phyloP scores from a whole-genome alignment of 208 protist species.

The Trypanosoma scelopori region DNA sequence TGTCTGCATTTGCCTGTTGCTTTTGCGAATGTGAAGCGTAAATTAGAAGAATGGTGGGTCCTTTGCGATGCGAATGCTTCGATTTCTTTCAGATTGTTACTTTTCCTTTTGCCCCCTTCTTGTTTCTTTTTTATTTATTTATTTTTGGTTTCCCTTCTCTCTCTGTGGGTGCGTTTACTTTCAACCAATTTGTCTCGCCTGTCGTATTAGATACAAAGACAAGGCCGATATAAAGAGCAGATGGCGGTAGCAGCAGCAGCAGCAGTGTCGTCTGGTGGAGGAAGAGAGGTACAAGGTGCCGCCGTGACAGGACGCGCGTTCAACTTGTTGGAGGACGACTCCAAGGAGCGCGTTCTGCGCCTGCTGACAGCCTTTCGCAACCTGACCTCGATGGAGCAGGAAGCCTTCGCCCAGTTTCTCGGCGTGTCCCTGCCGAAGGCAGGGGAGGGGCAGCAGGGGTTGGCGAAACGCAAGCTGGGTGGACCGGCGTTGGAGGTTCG shows the following conservation, averaged over 20 bases:
- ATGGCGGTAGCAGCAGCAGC: neutral
- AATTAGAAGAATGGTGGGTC: too few relatives aligned
- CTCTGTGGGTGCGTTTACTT: too few relatives aligned
- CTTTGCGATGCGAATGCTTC: too few relatives aligned
- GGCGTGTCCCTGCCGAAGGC: slow-evolving; percentile 26
- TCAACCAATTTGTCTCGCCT: slow-evolving; percentile 14
- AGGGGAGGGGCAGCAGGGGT: neutral
- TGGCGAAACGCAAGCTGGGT: slow-evolving; percentile 13
- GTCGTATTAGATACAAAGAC: slow-evolving; percentile 3
- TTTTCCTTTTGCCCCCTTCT: neutral
- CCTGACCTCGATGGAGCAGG: slow-evolving; percentile 52
- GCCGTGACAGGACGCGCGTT: slow-evolving; percentile 34
- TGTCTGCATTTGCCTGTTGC: too few relatives aligned
- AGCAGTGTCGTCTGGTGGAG: neutral
- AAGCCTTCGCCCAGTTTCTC: slow-evolving; percentile 54
- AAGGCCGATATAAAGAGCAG: slow-evolving; percentile 1
- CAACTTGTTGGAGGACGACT: slow-evolving; percentile 49
- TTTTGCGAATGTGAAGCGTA: too few relatives aligned
- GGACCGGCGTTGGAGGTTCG: slow-evolving; percentile 49
- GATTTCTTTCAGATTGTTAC: too few relatives aligned
- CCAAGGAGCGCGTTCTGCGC: slow-evolving; percentile 55
- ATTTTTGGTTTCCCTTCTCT: too few relatives aligned
- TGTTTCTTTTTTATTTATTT: slow-evolving; percentile 20
- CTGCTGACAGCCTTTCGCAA: slow-evolving; percentile 48
- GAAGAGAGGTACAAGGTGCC: neutral